phyloP scores from a whole-genome alignment of 176 grass and related monocot species.

The Phyllostachys edulis region DNA sequence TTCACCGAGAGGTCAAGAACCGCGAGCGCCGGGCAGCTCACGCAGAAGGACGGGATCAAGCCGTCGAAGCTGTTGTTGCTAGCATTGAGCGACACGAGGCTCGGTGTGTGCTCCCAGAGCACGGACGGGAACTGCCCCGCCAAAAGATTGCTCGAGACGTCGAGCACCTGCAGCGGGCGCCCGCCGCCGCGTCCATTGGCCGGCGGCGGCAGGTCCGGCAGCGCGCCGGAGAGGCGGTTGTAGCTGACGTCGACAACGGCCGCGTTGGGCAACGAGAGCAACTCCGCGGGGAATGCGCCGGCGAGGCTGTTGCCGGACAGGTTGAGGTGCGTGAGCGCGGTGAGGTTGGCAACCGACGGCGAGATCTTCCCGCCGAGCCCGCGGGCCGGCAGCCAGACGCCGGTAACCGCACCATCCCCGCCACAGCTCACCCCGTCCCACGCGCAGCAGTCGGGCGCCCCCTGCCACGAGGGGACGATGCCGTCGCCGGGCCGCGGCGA shows the following conservation, averaged over 20 bases:
- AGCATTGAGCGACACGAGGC: constrained; percentile 41
- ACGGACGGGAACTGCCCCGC: constrained; percentile 34
- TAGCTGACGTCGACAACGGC: constrained; percentile 46
- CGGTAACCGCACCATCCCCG: constrained; percentile 8
- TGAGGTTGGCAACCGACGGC: constrained; percentile 37
- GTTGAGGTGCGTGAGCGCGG: constrained; percentile 40
- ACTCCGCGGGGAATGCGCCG: constrained; percentile 21
- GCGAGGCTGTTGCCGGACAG: constrained; percentile 48
- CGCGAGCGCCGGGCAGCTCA: not conserved
- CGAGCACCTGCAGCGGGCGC: constrained; percentile 34
- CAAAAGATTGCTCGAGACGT: constrained; percentile 51
- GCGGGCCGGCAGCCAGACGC: constrained; percentile 28
- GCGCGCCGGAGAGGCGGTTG: constrained; percentile 37
- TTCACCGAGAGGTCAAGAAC: constrained; percentile 47
- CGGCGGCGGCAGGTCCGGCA: constrained; percentile 6
- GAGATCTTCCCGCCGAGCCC: constrained; percentile 47
- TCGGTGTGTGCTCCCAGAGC: constrained; percentile 17
- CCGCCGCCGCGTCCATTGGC: not conserved
- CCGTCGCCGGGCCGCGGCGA: not conserved
- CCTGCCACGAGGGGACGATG: constrained; percentile 31
- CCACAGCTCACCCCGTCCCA: constrained; percentile 54
- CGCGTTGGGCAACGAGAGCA: constrained; percentile 25
- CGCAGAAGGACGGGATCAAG: constrained; percentile 34
- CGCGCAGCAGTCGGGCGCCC: constrained; percentile 44
- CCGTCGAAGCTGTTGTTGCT: constrained; percentile 51